Percentiles rank a stretch among this genome's conserved stretches.
These are phyloP conservation scores for Sporothrix euskadiensis DNA, from an alignment of 2,329 filamentous ascomycete species.

Conservation along the genomic window DNA sequence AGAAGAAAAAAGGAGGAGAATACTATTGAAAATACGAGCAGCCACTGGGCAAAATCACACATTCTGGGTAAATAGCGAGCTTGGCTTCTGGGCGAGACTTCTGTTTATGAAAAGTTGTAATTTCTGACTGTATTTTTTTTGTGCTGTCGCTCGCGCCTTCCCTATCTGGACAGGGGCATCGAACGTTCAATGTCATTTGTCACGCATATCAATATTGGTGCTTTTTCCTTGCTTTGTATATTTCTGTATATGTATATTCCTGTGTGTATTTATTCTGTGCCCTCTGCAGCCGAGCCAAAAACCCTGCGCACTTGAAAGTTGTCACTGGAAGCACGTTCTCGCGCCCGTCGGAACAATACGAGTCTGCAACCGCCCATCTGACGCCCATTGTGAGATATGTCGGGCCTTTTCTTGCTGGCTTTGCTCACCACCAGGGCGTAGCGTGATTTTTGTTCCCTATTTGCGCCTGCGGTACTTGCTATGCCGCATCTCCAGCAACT, in stretches of 20 bases:
- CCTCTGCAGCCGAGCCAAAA: background rate
- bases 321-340: background rate
- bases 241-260: background rate
- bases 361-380: constrained; percentile 12
- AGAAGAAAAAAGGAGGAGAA: background rate
- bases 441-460: constrained; percentile 5
- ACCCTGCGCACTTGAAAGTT: background rate
- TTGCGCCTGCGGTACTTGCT: background rate
- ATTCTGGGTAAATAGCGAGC: background rate
- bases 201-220: constrained; percentile 5
- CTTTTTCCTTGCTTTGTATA: background rate
- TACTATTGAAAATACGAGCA: background rate
- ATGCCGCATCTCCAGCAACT: background rate
- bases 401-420: constrained; percentile 15
- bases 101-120: background rate
- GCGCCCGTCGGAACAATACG: background rate
- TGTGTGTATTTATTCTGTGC: background rate
- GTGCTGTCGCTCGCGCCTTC: background rate
- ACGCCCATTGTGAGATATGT: constrained; percentile 17
- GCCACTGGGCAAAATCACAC: constrained; percentile 17
- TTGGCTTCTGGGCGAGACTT: background rate
- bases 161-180: background rate
- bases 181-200: background rate
- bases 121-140: background rate
- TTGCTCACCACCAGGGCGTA: constrained; percentile 8